Evolutionary conservation across 306 rosid species (phyloP), one percentile per base, ranked within the genome.

Genomic region (Citrullus mucosospermus): DNA sequence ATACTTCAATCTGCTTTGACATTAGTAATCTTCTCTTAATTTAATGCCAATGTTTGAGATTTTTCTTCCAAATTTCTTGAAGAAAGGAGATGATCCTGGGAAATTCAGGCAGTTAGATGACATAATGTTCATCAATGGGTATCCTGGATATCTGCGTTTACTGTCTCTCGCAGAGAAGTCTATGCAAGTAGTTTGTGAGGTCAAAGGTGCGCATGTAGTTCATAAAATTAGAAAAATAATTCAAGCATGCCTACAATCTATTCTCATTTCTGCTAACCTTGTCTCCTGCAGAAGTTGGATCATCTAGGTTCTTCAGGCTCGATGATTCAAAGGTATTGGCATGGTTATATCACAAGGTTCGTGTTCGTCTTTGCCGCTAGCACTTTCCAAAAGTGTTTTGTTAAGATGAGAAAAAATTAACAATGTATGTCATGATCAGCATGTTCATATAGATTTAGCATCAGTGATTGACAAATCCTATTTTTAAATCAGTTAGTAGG

Each of bases 61-160:
- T 14, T 79, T 79, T 57, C 56, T 55, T 72, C 78, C 36, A 51
- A 76, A 83, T 80, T 83, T 79, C 79, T 59, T 81, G 89, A 87
- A 92, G 98, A 95, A 92, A 81, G 86, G 88, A 71, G 97, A 87
- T 32, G 93, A 92, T 87, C 87, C 73, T 22, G 97, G 98, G 80
- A 95, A 90, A 80, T 92, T 92, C 89, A 89, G 98, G 86, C 97
- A 86, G 38, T 72, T 95, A 82, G 97, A 95, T 81, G 97, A 92
- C 83, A 91, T 95, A 12, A 80, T 89, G 84, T 89, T 86, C 66
- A 71, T 95, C 81, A 89, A 86, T 74, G 91, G 93, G 9, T 95
- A 85, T 85, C 97, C 97, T n/a, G 97, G 83, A 57, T 95, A 95
- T 87, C 93, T 85, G 78, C 93, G 86, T 30, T 82, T 95, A 60